Base-by-base conservation (phyloP, 176 grass and related monocot genomes). In the Juncus effusus region DNA sequence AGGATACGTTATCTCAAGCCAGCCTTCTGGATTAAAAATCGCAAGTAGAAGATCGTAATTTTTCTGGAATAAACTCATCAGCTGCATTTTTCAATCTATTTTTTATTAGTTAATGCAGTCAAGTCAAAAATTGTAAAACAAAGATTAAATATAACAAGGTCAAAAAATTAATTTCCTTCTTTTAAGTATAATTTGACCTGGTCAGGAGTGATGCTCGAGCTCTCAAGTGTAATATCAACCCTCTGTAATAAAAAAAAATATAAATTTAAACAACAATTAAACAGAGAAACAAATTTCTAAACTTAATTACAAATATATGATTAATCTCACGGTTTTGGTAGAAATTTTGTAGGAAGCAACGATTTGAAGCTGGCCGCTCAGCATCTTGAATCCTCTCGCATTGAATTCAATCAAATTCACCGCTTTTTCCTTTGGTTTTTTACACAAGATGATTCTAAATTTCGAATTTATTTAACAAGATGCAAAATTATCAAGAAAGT, bases 1-100 rank as follows among this genome's bases (percentile, higher is more conserved):
- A 90, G 91, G 84, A 96, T 96, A 96, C 87, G 82, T 96, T 85
- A 96, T 96, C 76, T 96, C 92, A 3, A 96, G 82, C 87, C 87
- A 96, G 4, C 92, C 92, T 66, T 96, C 87, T 1, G 92, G 92
- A 16, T 96, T 91, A 79, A 96, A 96, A 81, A 86, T 88, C 40
- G 64, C 77, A 51, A 96, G 82, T 58, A 96, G 92, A 60, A 91
- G 64, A 54, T 86, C 84, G 11, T 91, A 83, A 67, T 96, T 96
- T 76, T 88, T 88, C 71, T 96, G 72, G 39, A 91, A 96, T 51
- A 96, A 64, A 67, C 83, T 82, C 87, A 91, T 91, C 77, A 91
- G 74, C 92, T 96, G 62, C 56, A 28, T 44, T 39, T 39, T 35
- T 68, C 36, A 71, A 42, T 44, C 13, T 36, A 16, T 28, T 47